Percentiles rank a stretch among this genome's conserved stretches.
phyloP scores from a whole-genome alignment of 2,329 filamentous ascomycete species.

The Whalleya microplaca region DNA sequence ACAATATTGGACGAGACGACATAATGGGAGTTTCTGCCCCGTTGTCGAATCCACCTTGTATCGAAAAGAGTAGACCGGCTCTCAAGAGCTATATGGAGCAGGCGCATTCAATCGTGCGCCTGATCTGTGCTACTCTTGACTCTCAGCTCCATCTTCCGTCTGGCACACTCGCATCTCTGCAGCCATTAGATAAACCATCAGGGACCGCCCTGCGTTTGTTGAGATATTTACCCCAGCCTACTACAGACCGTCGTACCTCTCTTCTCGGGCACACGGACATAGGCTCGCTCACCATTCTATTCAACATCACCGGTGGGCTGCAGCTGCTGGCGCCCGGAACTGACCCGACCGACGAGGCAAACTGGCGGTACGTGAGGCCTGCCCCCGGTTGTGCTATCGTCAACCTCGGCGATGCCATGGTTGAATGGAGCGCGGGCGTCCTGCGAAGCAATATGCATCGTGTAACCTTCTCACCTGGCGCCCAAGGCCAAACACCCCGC shows the following conservation, averaged over 20 bases:
- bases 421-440: conserved; percentile 30
- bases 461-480: conserved; percentile 23
- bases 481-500: conserved; percentile 26
- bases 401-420: conserved; percentile 30
- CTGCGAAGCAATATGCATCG: conserved; percentile 33
- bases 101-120: conserved; percentile 22
- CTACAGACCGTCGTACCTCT: conserved; percentile 27
- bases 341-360: conserved; percentile 9
- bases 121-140: conserved; percentile 29
- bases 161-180: conserved; percentile 32
- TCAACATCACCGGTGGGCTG: conserved; percentile 41
- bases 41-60: conserved; percentile 11
- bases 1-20: conserved; percentile 37
- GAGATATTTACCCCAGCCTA: conserved; percentile 23
- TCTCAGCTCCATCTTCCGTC: conserved; percentile 29
- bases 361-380: conserved; percentile 31
- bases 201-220: conserved; percentile 31
- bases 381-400: conserved; percentile 31
- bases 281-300: conserved; percentile 42
- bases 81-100: conserved; percentile 8
- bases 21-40: conserved; percentile 29
- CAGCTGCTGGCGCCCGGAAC: conserved; percentile 38
- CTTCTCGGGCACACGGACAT: conserved; percentile 42
- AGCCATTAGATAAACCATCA: conserved; percentile 31
- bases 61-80: conserved; percentile 13